A percentile compares a stretch with the other conserved stretches of the same genome.
These are phyloP conservation scores for Xylaria digitata DNA, from an alignment of 2,329 filamentous ascomycete genomes.

Conservation along the genomic window DNA sequence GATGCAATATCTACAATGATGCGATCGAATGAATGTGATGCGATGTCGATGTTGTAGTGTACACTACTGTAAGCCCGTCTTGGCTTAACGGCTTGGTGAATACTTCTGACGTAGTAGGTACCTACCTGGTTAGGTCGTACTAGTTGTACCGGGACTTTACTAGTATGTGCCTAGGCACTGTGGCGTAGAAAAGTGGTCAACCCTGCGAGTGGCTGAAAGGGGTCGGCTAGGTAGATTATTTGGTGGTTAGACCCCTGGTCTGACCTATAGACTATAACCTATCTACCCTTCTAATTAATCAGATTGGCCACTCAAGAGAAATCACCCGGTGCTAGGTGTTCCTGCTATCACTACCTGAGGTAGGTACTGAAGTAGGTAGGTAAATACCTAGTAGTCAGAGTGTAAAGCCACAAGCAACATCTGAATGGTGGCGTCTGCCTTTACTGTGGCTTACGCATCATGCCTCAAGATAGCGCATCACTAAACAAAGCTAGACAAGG, in stretches of 20 bases:
- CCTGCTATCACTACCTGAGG: no score
- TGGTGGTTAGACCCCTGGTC: no score
- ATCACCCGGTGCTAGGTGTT: no score
- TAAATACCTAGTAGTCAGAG: not conserved
- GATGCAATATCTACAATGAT: constrained; percentile 19
- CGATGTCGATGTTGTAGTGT: constrained; percentile 8
- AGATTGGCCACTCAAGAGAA: no score
- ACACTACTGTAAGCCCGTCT: constrained; percentile 1
- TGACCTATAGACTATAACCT: no score
- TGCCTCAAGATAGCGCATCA: constrained; percentile 7
- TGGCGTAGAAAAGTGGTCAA: no score
- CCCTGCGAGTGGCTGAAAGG: no score
- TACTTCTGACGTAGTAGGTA: constrained; percentile 15
- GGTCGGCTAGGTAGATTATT: no score
- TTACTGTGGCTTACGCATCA: constrained; percentile 34
- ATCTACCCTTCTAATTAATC: no score
- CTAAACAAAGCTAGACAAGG: constrained; percentile 38
- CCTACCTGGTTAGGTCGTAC: no score
- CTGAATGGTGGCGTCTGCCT: constrained; percentile 14
- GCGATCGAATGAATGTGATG: constrained; percentile 17
- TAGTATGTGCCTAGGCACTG: no score
- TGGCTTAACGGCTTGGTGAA: constrained; percentile 9
- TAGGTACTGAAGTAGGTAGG: not conserved
- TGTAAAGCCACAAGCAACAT: constrained; percentile 17
- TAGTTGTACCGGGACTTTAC: no score